Base-by-base conservation (phyloP, 1,284 basidiomycete species). In the Cryptococcus wingfieldii region DNA sequence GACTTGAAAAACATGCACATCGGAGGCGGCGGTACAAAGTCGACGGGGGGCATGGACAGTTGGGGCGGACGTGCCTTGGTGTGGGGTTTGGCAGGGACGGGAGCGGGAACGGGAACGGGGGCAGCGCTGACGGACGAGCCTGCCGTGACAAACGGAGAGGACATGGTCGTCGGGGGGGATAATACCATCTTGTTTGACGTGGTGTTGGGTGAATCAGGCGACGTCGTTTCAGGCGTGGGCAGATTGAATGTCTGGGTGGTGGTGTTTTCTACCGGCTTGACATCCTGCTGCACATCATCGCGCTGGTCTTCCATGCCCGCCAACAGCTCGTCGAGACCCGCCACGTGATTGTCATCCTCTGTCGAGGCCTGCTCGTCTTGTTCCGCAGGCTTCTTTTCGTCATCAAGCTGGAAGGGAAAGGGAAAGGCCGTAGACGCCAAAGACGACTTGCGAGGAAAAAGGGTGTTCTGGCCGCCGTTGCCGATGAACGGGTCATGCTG, bases 1-100 rank as follows among this genome's bases (percentile, higher is more conserved):
- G 71, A 66, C 13, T 65, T 65, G 64, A 75, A 75, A 61, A 74
- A 75, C 73, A 75, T 74, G 60, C 73, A 75, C 73, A 75, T 75
- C 1, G 73, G 73, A 8, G 71, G 71, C 0, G 73, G 73, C 0
- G 73, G 71, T 4, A 72, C 65, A 57, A 74, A 75, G 1, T 67
- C 59, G 8, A 58, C 65, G 0, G 61, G 59, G 9, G 69, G 70
- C 55, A 74, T 62, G 10, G 61, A 43, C 8, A 71, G 37, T 39
- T 65, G 60, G 18, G 63, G 59, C 4, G 65, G 67, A 23, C 53
- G 54, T 1, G 53, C 39, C 41, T 62, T 63, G 47, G 43, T 28
- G 5, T 27, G 38, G 3, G 49, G 37, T 19, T 42, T 44, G 28
- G 5, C 45, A n/a, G n/a, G 25, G 34, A 12, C 27, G 12, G 34